Percentiles rank a stretch among this genome's conserved stretches.
Evolutionary conservation across 352 stramenopile genomes (phyloP).

Genomic region (Phytophthora agathidicida): DNA sequence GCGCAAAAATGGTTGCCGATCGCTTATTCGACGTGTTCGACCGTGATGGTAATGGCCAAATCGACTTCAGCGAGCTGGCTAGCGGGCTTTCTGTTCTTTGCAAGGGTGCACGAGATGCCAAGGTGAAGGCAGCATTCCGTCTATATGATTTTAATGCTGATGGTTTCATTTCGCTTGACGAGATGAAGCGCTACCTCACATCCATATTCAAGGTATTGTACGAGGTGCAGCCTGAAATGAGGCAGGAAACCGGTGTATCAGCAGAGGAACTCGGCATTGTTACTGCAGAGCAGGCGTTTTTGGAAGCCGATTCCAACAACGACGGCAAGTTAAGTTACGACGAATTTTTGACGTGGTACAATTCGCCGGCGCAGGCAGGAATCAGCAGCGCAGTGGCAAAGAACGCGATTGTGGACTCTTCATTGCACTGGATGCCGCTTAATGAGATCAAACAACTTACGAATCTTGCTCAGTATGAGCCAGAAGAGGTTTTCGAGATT

Average conservation of each 20-base stretch:
- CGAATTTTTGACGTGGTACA: slow-evolving; percentile 90
- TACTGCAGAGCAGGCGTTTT: slow-evolving; percentile 85
- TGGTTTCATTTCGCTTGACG: slow-evolving; percentile 83
- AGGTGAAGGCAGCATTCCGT: slow-evolving; percentile 82
- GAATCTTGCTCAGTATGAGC: slow-evolving; percentile 75
- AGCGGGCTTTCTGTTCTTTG: slow-evolving; percentile 86
- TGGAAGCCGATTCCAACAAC: slow-evolving; percentile 80
- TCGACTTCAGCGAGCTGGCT: slow-evolving; percentile 89
- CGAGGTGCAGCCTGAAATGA: slow-evolving; percentile 80
- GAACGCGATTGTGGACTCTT: slow-evolving; percentile 77
- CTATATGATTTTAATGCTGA: slow-evolving; percentile 90
- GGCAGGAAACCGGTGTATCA: slow-evolving; percentile 63
- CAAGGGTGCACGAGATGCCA: slow-evolving; percentile 80
- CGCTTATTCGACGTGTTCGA: slow-evolving; percentile 87
- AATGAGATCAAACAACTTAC: slow-evolving; percentile 86
- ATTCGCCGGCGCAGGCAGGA: slow-evolving; percentile 63
- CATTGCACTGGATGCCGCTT: slow-evolving; percentile 81
- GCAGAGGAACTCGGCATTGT: slow-evolving; percentile 80
- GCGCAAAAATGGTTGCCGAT: slow-evolving; percentile 73
- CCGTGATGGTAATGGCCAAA: slow-evolving; percentile 70
- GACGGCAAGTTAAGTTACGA: slow-evolving; percentile 89
- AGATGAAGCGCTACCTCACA: slow-evolving; percentile 89
- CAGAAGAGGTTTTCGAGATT: slow-evolving; percentile 88
- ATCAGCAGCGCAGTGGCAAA: slow-evolving; percentile 77
- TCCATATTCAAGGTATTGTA: slow-evolving; percentile 91